Evolutionary conservation across 2,329 filamentous ascomycete species (phyloP).

Genomic region (Ramularia endophylla): DNA sequence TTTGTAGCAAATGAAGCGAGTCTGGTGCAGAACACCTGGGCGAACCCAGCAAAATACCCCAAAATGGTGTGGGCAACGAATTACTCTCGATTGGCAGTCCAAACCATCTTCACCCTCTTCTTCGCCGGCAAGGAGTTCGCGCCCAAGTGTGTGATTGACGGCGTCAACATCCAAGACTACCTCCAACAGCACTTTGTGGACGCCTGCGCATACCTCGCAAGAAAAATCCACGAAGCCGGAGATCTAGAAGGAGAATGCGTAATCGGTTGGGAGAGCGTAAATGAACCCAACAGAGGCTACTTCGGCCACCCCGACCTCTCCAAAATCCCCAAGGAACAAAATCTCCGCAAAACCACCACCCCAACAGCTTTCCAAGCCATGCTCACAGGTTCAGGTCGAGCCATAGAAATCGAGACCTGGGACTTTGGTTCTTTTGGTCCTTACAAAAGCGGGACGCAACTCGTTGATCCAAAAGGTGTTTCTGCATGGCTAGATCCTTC

Average conservation of each 20-base stretch:
- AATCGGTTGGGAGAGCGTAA: constrained; percentile 93
- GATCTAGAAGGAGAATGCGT: constrained; percentile 81
- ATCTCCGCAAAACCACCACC: constrained; percentile 84
- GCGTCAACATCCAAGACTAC: constrained; percentile 94
- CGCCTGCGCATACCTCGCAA: constrained; percentile 74
- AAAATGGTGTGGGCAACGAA: constrained; percentile 99
- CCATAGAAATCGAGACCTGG: constrained; percentile 86
- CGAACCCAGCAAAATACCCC: constrained; percentile 76
- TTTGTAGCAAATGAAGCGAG: constrained; percentile 87
- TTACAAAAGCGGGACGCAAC: constrained; percentile 73
- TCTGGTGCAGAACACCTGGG: constrained; percentile 90
- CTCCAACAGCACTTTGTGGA: constrained; percentile 78
- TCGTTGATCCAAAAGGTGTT: constrained; percentile 84
- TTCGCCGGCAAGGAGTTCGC: constrained; percentile 88
- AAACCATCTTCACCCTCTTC: constrained; percentile 91
- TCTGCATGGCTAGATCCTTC: constrained; percentile 69
- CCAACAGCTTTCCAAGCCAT: constrained; percentile 95
- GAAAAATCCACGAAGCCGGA: constrained; percentile 80
- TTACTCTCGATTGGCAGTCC: constrained; percentile 78
- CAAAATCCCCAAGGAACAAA: constrained; percentile 76
- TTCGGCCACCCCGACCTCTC: constrained; percentile 78
- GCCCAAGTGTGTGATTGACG: constrained; percentile 91
- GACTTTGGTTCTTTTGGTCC: constrained; percentile 91
- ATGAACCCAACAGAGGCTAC: constrained; percentile 87
- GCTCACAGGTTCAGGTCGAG: constrained; percentile 80